Conservation (phyloP, 1,284 basidiomycete genomes). For the Termitomyces sp. region DNA sequence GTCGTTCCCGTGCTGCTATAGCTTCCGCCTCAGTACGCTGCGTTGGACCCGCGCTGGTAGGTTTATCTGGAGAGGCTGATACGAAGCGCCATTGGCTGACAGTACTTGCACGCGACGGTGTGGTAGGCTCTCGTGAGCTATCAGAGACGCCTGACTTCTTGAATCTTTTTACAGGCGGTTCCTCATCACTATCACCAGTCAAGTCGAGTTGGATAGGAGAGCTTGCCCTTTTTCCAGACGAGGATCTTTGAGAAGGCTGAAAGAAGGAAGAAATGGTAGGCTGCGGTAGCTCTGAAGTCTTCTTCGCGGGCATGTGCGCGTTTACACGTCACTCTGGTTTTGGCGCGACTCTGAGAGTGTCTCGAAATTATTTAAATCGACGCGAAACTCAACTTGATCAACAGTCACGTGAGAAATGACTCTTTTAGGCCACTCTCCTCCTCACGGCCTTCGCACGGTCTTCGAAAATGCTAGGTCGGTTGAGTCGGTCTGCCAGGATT, state of each 20-base stretch:
- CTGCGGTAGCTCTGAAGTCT: constrained; percentile 26
- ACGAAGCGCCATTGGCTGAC: constrained; percentile 24
- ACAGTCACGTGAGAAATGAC: constrained; percentile 15
- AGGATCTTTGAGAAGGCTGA: constrained; percentile 26
- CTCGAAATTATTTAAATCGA: constrained; percentile 1
- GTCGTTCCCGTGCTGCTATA: constrained; percentile 29
- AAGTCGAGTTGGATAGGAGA: constrained; percentile 58
- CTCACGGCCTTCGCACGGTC: neutral
- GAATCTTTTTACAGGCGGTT: constrained; percentile 34
- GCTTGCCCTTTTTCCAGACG: constrained; percentile 27
- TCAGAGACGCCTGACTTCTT: constrained; percentile 14
- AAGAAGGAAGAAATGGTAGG: constrained; percentile 58
- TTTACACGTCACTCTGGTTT: neutral
- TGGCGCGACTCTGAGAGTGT: constrained; percentile 3
- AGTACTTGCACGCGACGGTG: constrained; percentile 1
- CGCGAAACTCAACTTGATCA: constrained; percentile 14
- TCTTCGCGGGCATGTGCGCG: constrained; percentile 13
- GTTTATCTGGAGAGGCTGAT: constrained; percentile 25
- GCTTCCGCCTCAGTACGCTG: constrained; percentile 20
- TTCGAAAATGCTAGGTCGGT: constrained; percentile 18
- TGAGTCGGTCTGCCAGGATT: constrained; percentile 13
- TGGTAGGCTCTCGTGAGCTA: constrained; percentile 5
- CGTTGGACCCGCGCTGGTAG: constrained; percentile 17
- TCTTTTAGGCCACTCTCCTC: constrained; percentile 10
- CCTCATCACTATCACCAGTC: constrained; percentile 39